Evolutionary conservation across 164 flowering plant species (phyloP).

Genomic region (Paratinospora sagittata): DNA sequence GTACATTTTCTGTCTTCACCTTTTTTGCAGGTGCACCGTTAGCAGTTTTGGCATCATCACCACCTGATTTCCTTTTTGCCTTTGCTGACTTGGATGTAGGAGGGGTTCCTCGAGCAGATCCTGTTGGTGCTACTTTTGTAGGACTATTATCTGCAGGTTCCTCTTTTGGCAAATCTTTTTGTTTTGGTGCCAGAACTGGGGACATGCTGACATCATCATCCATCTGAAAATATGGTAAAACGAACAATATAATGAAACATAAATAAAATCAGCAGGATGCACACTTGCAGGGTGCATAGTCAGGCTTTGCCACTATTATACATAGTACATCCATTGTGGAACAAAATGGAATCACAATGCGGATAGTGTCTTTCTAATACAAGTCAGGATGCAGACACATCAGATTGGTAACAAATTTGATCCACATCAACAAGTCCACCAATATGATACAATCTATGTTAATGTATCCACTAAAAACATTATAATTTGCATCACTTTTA

Average conservation of each 20-base stretch:
- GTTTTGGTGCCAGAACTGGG: conserved; percentile 66
- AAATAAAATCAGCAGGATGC: not conserved
- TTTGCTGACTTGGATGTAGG: conserved; percentile 69
- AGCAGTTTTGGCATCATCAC: conserved; percentile 62
- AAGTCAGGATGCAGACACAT: not conserved
- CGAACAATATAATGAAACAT: conserved; percentile 9
- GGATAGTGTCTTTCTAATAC: not conserved
- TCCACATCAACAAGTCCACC: not conserved
- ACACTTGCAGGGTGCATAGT: not conserved
- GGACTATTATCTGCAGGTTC: conserved; percentile 79
- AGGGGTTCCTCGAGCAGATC: conserved; percentile 58
- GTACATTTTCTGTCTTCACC: conserved; percentile 45
- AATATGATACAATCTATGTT: too few relatives aligned
- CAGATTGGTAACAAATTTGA: not conserved
- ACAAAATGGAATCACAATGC: not conserved
- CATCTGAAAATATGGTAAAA: conserved; percentile 27
- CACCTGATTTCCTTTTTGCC: conserved; percentile 72
- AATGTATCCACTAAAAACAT: too few relatives aligned
- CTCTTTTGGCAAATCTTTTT: conserved; percentile 72
- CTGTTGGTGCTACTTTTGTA: conserved; percentile 44
- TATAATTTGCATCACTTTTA: too few relatives aligned
- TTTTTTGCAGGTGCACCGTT: conserved; percentile 64
- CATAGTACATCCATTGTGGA: not conserved
- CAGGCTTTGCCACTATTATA: not conserved
- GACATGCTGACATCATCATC: conserved; percentile 64